Conservation (phyloP, 1,139 yeast genomes). For the Kluyveromyces sp. region DNA sequence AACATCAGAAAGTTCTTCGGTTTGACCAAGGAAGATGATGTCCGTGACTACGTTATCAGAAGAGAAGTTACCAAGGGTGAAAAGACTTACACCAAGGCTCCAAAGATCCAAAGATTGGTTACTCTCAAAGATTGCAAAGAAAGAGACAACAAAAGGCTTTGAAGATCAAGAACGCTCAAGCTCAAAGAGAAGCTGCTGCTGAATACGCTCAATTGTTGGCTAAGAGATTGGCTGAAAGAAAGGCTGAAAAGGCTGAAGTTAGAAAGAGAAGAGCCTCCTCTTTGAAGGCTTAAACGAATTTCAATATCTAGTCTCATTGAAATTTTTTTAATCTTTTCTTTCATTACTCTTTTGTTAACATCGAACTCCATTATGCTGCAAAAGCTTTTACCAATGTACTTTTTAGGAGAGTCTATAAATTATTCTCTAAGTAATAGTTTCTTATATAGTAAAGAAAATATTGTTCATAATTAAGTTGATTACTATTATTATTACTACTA, state of each 20-base stretch:
- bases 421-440: constrained; percentile 10
- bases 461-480: constrained; percentile 4
- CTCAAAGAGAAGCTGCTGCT: constrained; percentile 99
- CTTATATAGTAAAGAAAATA: constrained; percentile 9
- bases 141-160: constrained; percentile 94
- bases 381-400: constrained; percentile 11
- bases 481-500: too few species aligned
- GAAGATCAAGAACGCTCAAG: constrained; percentile 96
- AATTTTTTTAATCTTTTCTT: constrained; percentile 5
- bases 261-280: constrained; percentile 99
- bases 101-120: constrained; percentile 98
- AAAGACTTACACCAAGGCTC: constrained; percentile 98
- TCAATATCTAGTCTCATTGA: constrained; percentile 3
- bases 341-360: constrained; percentile 1
- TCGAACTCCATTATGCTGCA: constrained; percentile 3
- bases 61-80: constrained; percentile 98
- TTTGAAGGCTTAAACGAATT: constrained; percentile 60
- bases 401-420: constrained; percentile 13
- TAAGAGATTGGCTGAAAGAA: constrained; percentile 96
- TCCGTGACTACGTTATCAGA: constrained; percentile 92
- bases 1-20: constrained; percentile 99
- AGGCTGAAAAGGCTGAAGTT: constrained; percentile 96
- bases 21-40: constrained; percentile 95
- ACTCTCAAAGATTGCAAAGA: constrained; percentile 98
- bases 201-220: constrained; percentile 99